Evolutionary conservation across 1,139 yeast species (phyloP), one percentile per base, ranked within the genome.

Genomic region (Sugiyamaella novakii): DNA sequence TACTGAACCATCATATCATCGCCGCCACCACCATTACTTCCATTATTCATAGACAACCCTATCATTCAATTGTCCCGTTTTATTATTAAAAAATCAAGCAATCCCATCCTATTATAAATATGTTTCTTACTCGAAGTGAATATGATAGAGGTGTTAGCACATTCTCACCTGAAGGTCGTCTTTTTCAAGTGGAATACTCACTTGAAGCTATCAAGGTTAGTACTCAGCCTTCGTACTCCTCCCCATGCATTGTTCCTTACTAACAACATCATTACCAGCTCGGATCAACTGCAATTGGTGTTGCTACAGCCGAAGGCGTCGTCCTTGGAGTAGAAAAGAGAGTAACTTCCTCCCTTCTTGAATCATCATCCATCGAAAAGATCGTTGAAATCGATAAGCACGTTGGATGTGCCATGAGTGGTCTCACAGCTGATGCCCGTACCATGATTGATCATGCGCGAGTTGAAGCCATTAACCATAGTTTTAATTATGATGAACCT

Each of bases 71-170:
- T n/a, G n/a, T n/a, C n/a, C n/a, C n/a, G n/a, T n/a, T n/a, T n/a
- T n/a, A n/a, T n/a, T n/a, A n/a, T n/a, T n/a, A n/a, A n/a, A n/a
- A n/a, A n/a, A n/a, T 22, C 8, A 34, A 18, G 11, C 38, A 18
- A 19, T 34, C 11, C 19, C 25, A 34, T n/a, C n/a, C 12, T 27
- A 22, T 41, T 22, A 22, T 5, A 34, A 55, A 31, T 49, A 92
- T 92, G 99, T 94, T 94, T 73, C 80, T 94, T 62, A 94, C 98
- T 21, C 84, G 99, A 84, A 87, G 96, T 73, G 99, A 94, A 77
- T 94, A 94, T 71, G 99, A 94, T 68, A 87, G 99, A 71, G 98
- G 98, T 57, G 98, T 94, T 49, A 86, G 95, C 65, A 92, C 98
- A 5, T 94, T 94, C 71, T 91, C 98, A 1, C 99, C 99, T 12